These are phyloP conservation scores for Aureobasidium sp. DNA, from an alignment of 2,329 filamentous ascomycete species.

Conservation along the genomic window DNA sequence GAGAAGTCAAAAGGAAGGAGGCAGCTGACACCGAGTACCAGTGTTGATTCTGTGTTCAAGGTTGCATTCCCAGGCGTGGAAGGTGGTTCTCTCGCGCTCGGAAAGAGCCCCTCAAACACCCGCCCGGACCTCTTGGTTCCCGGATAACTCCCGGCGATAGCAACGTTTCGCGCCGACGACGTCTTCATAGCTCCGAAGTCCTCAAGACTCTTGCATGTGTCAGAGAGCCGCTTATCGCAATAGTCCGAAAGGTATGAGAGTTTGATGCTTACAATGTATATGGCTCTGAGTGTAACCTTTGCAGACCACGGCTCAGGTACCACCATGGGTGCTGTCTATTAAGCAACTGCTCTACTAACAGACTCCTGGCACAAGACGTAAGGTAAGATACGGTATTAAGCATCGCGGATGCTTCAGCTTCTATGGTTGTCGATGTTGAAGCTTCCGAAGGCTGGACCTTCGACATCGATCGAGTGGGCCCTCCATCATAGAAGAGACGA, in stretches of 20 bases:
- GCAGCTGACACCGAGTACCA: not conserved
- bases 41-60: not conserved
- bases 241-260: not conserved
- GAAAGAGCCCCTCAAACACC: not conserved
- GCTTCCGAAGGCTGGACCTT: no score
- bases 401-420: no score
- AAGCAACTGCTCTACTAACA: no score
- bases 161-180: not conserved
- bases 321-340: no score
- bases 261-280: no score
- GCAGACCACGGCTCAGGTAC: no score
- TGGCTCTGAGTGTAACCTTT: not conserved
- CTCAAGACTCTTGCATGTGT: not conserved
- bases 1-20: slow-evolving; percentile 5
- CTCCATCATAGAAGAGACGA: no score
- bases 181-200: not conserved
- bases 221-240: not conserved
- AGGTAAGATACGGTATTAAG: no score
- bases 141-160: not conserved
- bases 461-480: no score
- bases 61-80: not conserved
- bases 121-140: not conserved
- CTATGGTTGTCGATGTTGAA: no score
- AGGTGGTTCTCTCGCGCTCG: not conserved
- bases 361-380: no score